Conservation (phyloP, 306 rosid species). For the Lablab purpureus region DNA sequence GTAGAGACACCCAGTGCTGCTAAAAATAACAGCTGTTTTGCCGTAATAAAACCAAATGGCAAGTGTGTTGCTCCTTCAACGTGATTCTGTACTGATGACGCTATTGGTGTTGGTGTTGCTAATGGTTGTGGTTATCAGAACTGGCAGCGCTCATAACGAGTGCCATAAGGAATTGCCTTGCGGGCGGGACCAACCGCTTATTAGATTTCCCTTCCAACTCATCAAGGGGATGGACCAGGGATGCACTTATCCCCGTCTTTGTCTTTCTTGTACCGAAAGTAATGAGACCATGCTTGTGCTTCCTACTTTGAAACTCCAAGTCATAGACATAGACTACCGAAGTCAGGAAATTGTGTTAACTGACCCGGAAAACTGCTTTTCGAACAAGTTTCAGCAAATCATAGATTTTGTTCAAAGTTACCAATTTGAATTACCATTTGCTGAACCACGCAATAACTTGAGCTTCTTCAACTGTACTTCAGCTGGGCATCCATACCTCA, state of each 20-base stretch:
- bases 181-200: background rate
- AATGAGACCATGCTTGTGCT: background rate
- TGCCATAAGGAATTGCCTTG: background rate
- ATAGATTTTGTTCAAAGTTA: background rate
- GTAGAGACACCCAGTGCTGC: no score
- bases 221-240: background rate
- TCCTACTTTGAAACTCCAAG: background rate
- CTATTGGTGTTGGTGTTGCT: background rate
- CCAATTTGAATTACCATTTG: accelerated
- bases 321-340: background rate
- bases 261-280: background rate
- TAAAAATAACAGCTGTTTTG: no score
- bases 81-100: background rate
- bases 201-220: background rate
- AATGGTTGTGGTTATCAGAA: background rate
- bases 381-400: background rate
- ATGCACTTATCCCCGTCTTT: background rate
- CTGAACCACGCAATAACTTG: background rate
- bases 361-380: background rate
- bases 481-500: background rate
- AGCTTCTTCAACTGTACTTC: background rate
- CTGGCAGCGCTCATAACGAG: background rate
- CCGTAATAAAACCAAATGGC: background rate
- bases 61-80: background rate
- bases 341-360: accelerated